Base-by-base conservation (phyloP, 2,329 filamentous ascomycete genomes). In the Aspergillus eucalypticola region DNA sequence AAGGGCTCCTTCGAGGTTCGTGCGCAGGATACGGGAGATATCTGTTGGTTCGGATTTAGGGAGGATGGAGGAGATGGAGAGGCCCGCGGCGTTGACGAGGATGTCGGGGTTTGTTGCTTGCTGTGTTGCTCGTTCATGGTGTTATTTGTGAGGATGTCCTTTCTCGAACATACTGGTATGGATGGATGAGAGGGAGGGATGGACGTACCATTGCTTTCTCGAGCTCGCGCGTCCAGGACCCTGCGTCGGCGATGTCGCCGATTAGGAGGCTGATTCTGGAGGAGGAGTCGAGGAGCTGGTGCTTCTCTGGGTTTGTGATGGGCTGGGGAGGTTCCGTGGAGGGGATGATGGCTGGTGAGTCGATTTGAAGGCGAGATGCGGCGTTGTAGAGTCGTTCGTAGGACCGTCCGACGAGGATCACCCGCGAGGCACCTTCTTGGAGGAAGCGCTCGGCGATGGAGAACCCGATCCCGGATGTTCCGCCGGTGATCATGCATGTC, bases 21-120 rank as follows among this genome's bases (percentile, higher is more conserved):
- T 90, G 54, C 84, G 78, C 5, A 96, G 69, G 6, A 92, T 80
- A 1, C 79, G 66, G 1, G 85, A 78, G 21, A 92, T 79, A 2
- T 83, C 78, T 0, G 77, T 72, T 0, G 82, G 71, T 0, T 75
- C 68, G 1, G 84, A 86, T 8, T 81, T 79, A 48, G 85, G 77
- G n/a, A 95, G 81, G 1, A 91, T 79, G 0, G 82, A 84, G 11
- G 82, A 83, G 66, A 92, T 87, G 0, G 88, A 82, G 21, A 92
- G 80, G 8, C 92, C 92, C 0, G 92, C 92, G 25, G 90, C 90
- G 71, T 96, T 96, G 64, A 96, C 83, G 1, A 96, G 83, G 29
- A 94, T 79, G 68, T 84, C 79, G 13, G 83, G 74, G 44, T 55
- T 55, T 6, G 53, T 55, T 1, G 53, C 46, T 55, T 55, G 53